Conservation (phyloP, 495 filamentous ascomycete genomes). For the Apodospora peruviana region DNA sequence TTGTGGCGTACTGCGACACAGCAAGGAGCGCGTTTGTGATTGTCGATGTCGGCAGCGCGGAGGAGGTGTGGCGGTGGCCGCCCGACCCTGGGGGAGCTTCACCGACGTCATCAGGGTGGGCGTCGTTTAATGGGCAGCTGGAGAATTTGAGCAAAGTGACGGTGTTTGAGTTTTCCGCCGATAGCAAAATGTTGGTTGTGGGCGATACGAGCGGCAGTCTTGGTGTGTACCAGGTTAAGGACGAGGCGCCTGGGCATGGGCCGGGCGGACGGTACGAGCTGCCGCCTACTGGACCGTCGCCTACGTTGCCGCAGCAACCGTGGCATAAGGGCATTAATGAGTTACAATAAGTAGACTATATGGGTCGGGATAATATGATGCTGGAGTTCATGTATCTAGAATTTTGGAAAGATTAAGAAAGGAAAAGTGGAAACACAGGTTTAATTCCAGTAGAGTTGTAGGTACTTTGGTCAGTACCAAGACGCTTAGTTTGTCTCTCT, state of each 20-base stretch:
- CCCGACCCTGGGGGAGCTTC: no score
- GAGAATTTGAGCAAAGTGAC: slow-evolving; percentile 17
- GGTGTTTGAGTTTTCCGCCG: slow-evolving; percentile 24
- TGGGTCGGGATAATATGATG: no score
- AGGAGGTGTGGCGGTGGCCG: slow-evolving; percentile 25
- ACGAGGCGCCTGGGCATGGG: slow-evolving; percentile 1
- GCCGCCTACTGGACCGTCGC: background rate
- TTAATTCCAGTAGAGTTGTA: no score
- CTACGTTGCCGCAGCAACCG: no score
- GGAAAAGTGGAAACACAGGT: no score
- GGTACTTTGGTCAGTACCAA: no score
- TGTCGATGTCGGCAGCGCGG: slow-evolving; percentile 13
- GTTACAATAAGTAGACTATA: no score
- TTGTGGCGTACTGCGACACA: slow-evolving; percentile 22
- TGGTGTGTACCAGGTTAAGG: slow-evolving; percentile 19
- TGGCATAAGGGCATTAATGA: no score
- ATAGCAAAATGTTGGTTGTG: slow-evolving; percentile 19
- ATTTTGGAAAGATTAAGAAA: no score
- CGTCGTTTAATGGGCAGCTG: slow-evolving; percentile 20
- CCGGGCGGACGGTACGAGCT: background rate
- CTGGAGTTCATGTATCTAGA: no score
- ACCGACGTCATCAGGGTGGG: no score
- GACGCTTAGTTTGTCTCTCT: no score
- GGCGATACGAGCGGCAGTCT: slow-evolving; percentile 18
- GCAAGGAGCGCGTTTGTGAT: slow-evolving; percentile 12